phyloP scores from a whole-genome alignment of 169 alveolate genomes.

The Theileria orientalis region DNA sequence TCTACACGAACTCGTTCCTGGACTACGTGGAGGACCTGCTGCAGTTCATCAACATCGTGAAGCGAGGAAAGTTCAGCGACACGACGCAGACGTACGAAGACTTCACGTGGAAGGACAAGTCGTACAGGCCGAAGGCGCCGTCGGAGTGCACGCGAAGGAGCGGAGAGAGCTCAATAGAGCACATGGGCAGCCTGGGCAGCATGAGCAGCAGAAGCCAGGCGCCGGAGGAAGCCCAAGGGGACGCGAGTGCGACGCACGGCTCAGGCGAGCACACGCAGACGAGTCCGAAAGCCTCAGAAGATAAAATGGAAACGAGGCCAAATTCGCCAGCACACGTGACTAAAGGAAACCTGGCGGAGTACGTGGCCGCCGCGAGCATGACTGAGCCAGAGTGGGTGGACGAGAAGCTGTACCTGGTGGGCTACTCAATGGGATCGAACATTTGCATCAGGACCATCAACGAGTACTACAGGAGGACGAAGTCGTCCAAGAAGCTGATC shows the following conservation, averaged over 20 bases:
- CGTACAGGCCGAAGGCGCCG: too few relatives aligned
- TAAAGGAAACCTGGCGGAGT: too few relatives aligned
- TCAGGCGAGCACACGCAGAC: too few relatives aligned
- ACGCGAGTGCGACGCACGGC: too few relatives aligned
- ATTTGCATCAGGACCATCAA: constrained; percentile 33
- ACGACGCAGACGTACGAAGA: neutral
- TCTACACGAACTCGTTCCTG: constrained; percentile 27
- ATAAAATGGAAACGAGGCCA: too few relatives aligned
- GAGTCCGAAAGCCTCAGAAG: neutral
- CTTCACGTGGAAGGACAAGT: neutral
- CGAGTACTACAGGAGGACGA: neutral
- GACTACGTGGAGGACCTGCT: constrained; percentile 56
- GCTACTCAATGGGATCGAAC: constrained; percentile 76
- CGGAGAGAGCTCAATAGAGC: too few relatives aligned
- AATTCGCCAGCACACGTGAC: too few relatives aligned
- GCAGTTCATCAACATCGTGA: constrained; percentile 59
- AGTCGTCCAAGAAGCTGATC: constrained; percentile 22
- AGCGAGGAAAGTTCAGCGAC: constrained; percentile 6
- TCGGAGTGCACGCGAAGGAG: too few relatives aligned
- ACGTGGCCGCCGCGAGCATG: too few relatives aligned
- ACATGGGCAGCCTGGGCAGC: too few relatives aligned
- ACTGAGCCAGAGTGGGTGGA: neutral
- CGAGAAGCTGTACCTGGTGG: constrained; percentile 56
- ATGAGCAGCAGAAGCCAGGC: too few relatives aligned
- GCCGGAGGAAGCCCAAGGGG: too few relatives aligned